Percentiles rank a stretch among this genome's conserved stretches.
These are phyloP conservation scores for Phytophthora rubi DNA, from an alignment of 352 stramenopile genomes.

Conservation along the genomic window DNA sequence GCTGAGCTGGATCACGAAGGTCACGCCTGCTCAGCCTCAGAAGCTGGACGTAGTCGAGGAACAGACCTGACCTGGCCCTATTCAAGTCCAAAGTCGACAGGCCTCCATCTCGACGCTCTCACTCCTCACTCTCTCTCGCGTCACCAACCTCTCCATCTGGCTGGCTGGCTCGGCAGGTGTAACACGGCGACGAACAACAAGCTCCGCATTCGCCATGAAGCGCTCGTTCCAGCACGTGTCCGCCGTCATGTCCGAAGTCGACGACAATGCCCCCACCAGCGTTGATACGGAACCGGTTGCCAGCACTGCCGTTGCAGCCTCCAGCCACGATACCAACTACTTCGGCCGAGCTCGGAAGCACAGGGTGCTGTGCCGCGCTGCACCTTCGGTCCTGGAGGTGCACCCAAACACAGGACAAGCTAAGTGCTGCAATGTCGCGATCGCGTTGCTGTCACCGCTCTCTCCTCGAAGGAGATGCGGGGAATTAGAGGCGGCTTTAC, in stretches of 20 bases:
- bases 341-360: slow-evolving; percentile 34
- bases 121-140: slow-evolving; percentile 42
- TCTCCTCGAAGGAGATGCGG: slow-evolving; percentile 23
- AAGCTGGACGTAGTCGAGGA: slow-evolving; percentile 29
- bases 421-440: slow-evolving; percentile 12
- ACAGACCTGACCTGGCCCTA: slow-evolving; percentile 41
- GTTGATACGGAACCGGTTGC: slow-evolving; percentile 19
- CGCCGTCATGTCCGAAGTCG: slow-evolving; percentile 14
- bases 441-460: slow-evolving; percentile 20
- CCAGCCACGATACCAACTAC: slow-evolving; percentile 24
- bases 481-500: slow-evolving; percentile 47
- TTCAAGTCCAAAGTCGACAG: slow-evolving; percentile 35
- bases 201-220: slow-evolving; percentile 49
- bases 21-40: slow-evolving; percentile 16
- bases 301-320: slow-evolving; percentile 15
- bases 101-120: slow-evolving; percentile 38
- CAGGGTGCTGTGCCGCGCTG: slow-evolving; percentile 18
- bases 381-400: slow-evolving; percentile 21
- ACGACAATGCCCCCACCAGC: slow-evolving; percentile 18
- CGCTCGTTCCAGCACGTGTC: slow-evolving; percentile 52
- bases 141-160: slow-evolving; percentile 47
- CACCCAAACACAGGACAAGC: neutral
- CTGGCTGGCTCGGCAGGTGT: slow-evolving; percentile 25
- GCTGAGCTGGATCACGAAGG: slow-evolving; percentile 14
- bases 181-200: slow-evolving; percentile 28